Conservation (phyloP, 208 protist species). For the Leishmania aethiopica region DNA sequence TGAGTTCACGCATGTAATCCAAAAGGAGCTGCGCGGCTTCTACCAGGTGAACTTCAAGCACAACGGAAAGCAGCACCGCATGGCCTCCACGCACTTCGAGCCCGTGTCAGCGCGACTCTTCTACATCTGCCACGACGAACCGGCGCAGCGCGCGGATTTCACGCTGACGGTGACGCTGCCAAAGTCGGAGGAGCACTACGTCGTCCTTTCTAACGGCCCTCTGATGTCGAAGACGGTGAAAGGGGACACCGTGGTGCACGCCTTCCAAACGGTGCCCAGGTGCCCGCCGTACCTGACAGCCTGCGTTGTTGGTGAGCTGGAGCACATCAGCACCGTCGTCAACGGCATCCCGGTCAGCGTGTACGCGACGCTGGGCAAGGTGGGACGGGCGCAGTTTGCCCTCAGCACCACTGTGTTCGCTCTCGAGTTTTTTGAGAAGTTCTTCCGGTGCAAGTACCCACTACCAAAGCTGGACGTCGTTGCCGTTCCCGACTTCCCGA, state of each 20-base stretch:
- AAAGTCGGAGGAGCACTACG: constrained; percentile 58
- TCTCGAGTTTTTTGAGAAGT: constrained; percentile 86
- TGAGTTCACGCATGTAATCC: constrained; percentile 79
- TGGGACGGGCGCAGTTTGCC: constrained; percentile 67
- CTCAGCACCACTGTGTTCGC: constrained; percentile 77
- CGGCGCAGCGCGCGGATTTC: constrained; percentile 95
- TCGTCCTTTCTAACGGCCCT: constrained; percentile 79
- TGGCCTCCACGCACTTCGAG: constrained; percentile 97
- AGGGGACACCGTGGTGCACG: constrained; percentile 40
- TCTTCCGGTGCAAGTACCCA: constrained; percentile 92
- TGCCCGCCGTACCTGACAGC: constrained; percentile 97
- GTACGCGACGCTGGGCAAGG: constrained; percentile 79
- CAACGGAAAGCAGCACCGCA: constrained; percentile 79
- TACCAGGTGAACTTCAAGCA: constrained; percentile 82
- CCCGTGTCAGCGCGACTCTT: constrained; percentile 92
- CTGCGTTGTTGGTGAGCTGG: constrained; percentile 94
- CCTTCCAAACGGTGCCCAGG: constrained; percentile 87
- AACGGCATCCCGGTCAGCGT: constrained; percentile 75
- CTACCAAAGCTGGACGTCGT: constrained; percentile 98
- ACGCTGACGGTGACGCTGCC: constrained; percentile 88
- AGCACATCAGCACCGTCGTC: constrained; percentile 63
- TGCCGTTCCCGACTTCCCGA: constrained; percentile 95
- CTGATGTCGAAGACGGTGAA: constrained; percentile 46
- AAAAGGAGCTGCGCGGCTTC: constrained; percentile 92
- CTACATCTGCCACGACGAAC: constrained; percentile 98